A percentile compares a stretch with the other conserved stretches of the same genome.
Conservation (phyloP, 2,329 filamentous ascomycete species). For the Cryphonectria nitschkei region DNA sequence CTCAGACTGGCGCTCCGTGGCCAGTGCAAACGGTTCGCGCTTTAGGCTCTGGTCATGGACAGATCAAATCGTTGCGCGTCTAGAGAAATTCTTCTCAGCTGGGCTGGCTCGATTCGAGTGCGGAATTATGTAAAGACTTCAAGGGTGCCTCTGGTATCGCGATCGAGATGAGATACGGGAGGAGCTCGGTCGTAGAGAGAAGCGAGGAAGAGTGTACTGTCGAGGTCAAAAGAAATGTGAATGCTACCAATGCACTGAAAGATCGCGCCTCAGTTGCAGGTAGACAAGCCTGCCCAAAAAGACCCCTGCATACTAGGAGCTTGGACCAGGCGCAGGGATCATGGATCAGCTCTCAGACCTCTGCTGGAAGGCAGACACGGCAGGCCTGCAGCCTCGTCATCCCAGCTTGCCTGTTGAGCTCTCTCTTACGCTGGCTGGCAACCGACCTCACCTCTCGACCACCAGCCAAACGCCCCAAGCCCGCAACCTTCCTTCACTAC, state of each 20-base stretch:
- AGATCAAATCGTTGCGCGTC: neutral
- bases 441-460: constrained; percentile 10
- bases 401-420: constrained; percentile 40
- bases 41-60: constrained; percentile 22
- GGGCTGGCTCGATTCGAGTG: neutral
- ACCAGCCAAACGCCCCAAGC: constrained; percentile 3
- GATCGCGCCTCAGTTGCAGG: constrained; percentile 17
- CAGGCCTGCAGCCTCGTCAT: constrained; percentile 61
- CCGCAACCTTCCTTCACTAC: constrained; percentile 3
- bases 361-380: constrained; percentile 39
- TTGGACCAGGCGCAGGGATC: constrained; percentile 29
- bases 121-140: too few relatives aligned
- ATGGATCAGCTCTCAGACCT: constrained; percentile 5
- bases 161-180: neutral
- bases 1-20: constrained; percentile 27
- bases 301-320: constrained; percentile 31
- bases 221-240: constrained; percentile 18
- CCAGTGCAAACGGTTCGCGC: constrained; percentile 24
- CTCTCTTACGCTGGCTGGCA: constrained; percentile 21
- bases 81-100: neutral
- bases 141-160: neutral
- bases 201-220: neutral
- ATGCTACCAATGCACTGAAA: constrained; percentile 11
- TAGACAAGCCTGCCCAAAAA: constrained; percentile 23
- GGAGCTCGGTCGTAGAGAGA: neutral